These are phyloP conservation scores for Smithsoniella earleae DNA, from an alignment of 163 green algal genomes.

Conservation along the genomic window DNA sequence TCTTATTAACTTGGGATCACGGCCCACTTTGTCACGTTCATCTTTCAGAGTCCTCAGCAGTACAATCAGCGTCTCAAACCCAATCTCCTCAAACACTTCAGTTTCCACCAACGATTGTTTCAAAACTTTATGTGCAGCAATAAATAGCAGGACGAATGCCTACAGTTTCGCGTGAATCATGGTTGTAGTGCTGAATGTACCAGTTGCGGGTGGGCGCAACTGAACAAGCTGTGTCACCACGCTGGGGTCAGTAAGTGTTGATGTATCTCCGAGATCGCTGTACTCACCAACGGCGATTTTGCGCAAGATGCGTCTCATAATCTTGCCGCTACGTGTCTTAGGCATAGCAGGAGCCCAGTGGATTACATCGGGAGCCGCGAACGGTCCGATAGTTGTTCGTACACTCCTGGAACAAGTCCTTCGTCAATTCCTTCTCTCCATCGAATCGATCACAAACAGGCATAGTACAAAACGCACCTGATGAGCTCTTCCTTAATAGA, in stretches of 20 bases:
- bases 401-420: conserved; percentile 34
- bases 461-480: conserved; percentile 39
- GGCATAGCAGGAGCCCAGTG: conserved; percentile 75
- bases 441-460: neutral
- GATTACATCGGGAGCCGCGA: conserved; percentile 88
- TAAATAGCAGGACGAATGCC: too few relatives aligned
- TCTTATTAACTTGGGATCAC: too few relatives aligned
- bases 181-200: too few relatives aligned
- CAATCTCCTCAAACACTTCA: too few relatives aligned
- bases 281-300: conserved; percentile 60
- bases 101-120: too few relatives aligned
- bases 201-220: too few relatives aligned
- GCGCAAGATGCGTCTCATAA: conserved; percentile 77
- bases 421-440: neutral
- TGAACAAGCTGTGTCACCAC: conserved; percentile 32
- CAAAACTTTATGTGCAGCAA: too few relatives aligned
- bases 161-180: too few relatives aligned
- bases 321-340: conserved; percentile 89
- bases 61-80: too few relatives aligned
- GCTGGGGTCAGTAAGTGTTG: conserved; percentile 51
- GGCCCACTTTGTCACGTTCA: too few relatives aligned
- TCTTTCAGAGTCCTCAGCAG: too few relatives aligned
- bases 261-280: conserved; percentile 57
- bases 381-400: conserved; percentile 57
- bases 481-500: conserved; percentile 54